phyloP scores from a whole-genome alignment of 371 early-diverging fungal genomes.

The Blyttiomyces sp. region DNA sequence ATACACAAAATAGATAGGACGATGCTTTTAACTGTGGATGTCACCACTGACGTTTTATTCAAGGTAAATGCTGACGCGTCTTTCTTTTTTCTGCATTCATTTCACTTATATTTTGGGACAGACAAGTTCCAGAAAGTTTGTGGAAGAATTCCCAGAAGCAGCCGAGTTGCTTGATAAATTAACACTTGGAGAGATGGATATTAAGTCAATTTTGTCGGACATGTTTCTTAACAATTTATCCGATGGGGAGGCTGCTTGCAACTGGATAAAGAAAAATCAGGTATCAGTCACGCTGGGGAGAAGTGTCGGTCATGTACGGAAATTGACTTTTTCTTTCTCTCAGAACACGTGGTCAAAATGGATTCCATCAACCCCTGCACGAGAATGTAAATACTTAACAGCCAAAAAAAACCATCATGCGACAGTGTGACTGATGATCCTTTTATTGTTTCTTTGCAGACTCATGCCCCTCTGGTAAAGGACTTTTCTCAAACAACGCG shows the following conservation, averaged over 20 bases:
- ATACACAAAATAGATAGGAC: slow-evolving; percentile 10
- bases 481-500: neutral
- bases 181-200: slow-evolving; percentile 6
- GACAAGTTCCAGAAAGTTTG: slow-evolving; percentile 3
- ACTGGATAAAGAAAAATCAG: slow-evolving; percentile 12
- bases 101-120: neutral
- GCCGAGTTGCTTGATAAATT: neutral
- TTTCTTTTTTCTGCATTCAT: no score
- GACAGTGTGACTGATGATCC: no score
- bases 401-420: neutral
- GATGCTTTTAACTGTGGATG: slow-evolving; percentile 10
- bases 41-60: slow-evolving; percentile 9
- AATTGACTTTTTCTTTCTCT: no score
- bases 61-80: slow-evolving; percentile 2
- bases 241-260: slow-evolving; percentile 12
- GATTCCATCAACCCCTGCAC: slow-evolving; percentile 12
- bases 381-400: neutral
- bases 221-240: neutral
- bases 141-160: slow-evolving; percentile 14
- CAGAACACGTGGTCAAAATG: slow-evolving; percentile 6
- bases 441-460: no score
- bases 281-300: no score
- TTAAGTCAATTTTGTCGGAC: slow-evolving; percentile 13
- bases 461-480: slow-evolving; percentile 4
- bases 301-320: no score